Conservation (phyloP, 1,284 basidiomycete genomes). For the Agroathelia rolfsii region DNA sequence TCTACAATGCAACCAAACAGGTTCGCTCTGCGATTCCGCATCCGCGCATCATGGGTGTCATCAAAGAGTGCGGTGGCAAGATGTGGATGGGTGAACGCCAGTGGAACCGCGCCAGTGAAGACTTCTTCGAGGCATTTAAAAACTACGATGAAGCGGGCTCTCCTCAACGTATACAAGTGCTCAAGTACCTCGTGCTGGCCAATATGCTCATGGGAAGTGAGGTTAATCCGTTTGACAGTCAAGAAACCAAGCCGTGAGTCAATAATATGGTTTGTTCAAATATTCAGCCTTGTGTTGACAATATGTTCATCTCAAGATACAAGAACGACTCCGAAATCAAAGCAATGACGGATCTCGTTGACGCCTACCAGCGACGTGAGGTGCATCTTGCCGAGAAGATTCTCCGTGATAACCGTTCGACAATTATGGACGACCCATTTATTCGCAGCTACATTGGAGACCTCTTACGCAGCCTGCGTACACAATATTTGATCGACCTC, state of each 20-base stretch:
- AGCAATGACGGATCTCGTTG: constrained; percentile 95
- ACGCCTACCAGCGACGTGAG: constrained; percentile 92
- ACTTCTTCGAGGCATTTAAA: constrained; percentile 98
- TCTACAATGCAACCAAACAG: constrained; percentile 89
- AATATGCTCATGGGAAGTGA: constrained; percentile 98
- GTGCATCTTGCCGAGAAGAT: constrained; percentile 96
- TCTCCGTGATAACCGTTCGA: constrained; percentile 81
- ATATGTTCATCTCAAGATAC: constrained; percentile 45
- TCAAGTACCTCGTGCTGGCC: constrained; percentile 96
- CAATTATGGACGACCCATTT: constrained; percentile 93
- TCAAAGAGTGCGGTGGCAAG: constrained; percentile 98
- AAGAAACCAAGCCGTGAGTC: constrained; percentile 93
- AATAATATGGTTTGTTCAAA: background rate
- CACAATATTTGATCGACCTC: constrained; percentile 94
- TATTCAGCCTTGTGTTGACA: background rate
- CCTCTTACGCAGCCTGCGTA: constrained; percentile 84
- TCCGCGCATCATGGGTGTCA: constrained; percentile 97
- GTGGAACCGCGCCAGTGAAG: constrained; percentile 94
- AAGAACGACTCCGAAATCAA: constrained; percentile 95
- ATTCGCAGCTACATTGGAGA: constrained; percentile 93
- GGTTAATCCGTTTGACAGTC: constrained; percentile 98
- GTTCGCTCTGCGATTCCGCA: constrained; percentile 97
- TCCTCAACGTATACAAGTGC: constrained; percentile 91
- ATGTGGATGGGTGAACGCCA: constrained; percentile 99
- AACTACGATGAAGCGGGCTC: constrained; percentile 99